Evolutionary conservation across 2,329 filamentous ascomycete genomes (phyloP), one percentile per base, ranked within the genome.

Genomic region (Alternaria atra): DNA sequence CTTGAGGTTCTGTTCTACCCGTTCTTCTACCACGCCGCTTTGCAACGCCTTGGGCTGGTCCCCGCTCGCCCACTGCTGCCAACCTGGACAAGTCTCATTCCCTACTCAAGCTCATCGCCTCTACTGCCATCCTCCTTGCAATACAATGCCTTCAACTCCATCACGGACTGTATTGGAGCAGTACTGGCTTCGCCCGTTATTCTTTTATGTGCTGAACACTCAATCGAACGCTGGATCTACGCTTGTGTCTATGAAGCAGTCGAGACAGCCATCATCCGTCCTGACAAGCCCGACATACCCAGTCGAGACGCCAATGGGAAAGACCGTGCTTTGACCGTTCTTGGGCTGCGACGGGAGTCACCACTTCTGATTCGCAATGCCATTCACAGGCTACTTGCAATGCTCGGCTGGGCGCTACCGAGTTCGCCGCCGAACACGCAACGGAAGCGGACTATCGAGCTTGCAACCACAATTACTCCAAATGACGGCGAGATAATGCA

Each of bases 1-100:
- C 63, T 77, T 12, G 73, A 77, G 47, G 17, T 76, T 5, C 30
- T 73, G 3, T 73, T 73, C 52, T 78, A 71, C 56, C 75, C 76
- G 4, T 68, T 78, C n/a, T 67, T 66, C 6, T 76, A 78, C 43
- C 71, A 77, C 61, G 67, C 68, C 5, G 63, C 55, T 43, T 59
- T 78, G 20, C 76, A 77, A 65, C 63, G 72, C 29, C 60, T 78
- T 32, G 75, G 73, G 2, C 67, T 78, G 7, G 44, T 72, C 10
- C 65, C 74, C 37, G 67, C 73, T 40, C 65, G 57, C 20, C 73
- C 73, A 20, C 52, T 76, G 7, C 60, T 76, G 12, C 75, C 76
- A 13, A 54, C 61, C 15, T 71, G 69, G 66, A 67, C 43, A 34
- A 61, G 72, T 1, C 72, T 77, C 35, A 63, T 73, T 23, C 75